A percentile compares a stretch with the other conserved stretches of the same genome.
Evolutionary conservation across 805 yeast genomes (phyloP).

Genomic region (Starmera quercuum): DNA sequence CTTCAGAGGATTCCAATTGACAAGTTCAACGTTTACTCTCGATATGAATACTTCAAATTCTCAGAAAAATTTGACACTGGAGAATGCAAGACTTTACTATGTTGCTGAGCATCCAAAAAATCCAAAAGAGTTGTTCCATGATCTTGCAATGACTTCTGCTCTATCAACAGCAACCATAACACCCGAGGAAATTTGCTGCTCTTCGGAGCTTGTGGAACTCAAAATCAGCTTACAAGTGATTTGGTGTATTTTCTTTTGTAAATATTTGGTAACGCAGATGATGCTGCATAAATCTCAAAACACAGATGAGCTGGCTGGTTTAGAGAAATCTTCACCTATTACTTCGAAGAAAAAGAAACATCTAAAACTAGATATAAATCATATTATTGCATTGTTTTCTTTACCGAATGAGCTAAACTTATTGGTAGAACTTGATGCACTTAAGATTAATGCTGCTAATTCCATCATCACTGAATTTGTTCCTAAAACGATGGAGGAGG

Average conservation of each 20-base stretch:
- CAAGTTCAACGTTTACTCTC: not conserved
- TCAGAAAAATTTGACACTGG: not conserved
- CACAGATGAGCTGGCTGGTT: not conserved
- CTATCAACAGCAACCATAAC: not conserved
- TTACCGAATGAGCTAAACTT: not conserved
- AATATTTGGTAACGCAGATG: not conserved
- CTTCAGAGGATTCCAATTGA: slow-evolving; percentile 1
- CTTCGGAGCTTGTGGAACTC: not conserved
- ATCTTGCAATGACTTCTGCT: not conserved
- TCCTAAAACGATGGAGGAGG: not conserved
- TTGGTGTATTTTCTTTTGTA: slow-evolving; percentile 1
- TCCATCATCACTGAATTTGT: not conserved
- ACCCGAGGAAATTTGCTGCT: not conserved
- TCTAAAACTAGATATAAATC: not conserved
- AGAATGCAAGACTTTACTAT: not conserved
- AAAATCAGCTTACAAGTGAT: not conserved
- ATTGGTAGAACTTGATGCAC: slow-evolving; percentile 1
- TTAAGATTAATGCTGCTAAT: not conserved
- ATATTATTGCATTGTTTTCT: not conserved
- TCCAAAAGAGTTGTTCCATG: not conserved
- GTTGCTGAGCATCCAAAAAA: slow-evolving; percentile 1
- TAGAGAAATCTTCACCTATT: not conserved
- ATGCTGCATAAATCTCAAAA: not conserved
- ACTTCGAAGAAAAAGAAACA: not conserved
- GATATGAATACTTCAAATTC: not conserved